Evolutionary conservation across 768 basidiomycete genomes (phyloP).

Genomic region (Lyophyllum shimeji): DNA sequence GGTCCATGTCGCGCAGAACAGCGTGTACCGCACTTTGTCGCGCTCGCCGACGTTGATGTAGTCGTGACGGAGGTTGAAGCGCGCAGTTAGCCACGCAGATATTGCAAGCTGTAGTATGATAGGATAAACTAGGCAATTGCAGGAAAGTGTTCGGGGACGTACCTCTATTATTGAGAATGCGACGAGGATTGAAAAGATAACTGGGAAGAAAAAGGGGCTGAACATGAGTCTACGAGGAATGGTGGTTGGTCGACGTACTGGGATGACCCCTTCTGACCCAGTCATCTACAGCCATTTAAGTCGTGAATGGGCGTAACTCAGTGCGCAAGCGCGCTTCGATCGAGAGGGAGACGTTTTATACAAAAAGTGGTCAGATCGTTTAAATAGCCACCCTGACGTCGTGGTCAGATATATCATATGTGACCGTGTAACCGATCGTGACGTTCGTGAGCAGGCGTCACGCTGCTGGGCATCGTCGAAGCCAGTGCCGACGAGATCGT

Average conservation of each 20-base stretch:
- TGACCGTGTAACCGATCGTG: background rate
- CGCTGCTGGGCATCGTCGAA: background rate
- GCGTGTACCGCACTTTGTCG: conserved; percentile 63
- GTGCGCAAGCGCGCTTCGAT: too few relatives aligned
- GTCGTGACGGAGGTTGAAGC: conserved; percentile 58
- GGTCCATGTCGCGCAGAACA: conserved; percentile 75
- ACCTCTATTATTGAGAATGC: conserved; percentile 72
- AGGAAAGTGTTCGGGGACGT: background rate
- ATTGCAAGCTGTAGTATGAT: conserved; percentile 60
- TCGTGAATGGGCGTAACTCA: conserved; percentile 5
- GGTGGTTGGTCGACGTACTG: conserved; percentile 33
- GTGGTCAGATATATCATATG: too few relatives aligned
- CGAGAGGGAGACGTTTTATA: background rate
- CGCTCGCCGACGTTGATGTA: conserved; percentile 46
- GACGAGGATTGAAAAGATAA: conserved; percentile 54
- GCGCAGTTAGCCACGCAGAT: conserved; percentile 69
- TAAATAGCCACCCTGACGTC: too few relatives aligned
- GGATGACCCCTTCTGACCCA: conserved; percentile 53
- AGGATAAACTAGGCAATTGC: background rate
- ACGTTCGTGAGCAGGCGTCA: conserved; percentile 9
- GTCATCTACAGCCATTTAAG: conserved; percentile 15
- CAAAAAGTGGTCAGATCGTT: conserved; percentile 9
- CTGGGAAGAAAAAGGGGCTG: conserved; percentile 25
- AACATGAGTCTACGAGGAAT: background rate
- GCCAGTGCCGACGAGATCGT: background rate